These are phyloP conservation scores for Pythium pyrilobum DNA, from an alignment of 352 stramenopile species.

Conservation along the genomic window DNA sequence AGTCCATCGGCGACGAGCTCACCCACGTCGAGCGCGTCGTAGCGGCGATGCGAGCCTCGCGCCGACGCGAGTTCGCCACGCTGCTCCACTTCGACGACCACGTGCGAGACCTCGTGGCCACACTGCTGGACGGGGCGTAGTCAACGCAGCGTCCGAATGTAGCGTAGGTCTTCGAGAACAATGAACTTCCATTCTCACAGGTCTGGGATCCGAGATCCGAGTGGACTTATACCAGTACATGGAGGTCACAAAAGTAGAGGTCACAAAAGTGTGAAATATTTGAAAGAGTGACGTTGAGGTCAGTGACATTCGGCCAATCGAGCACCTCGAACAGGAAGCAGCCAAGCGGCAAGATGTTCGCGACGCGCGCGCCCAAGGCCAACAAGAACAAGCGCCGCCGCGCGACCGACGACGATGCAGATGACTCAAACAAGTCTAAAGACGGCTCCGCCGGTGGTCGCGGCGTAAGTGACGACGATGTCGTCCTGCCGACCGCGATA, in stretches of 20 bases:
- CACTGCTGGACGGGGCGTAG: neutral
- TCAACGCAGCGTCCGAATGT: no score
- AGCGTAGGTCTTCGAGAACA: no score
- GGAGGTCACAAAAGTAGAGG: neutral
- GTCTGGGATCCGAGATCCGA: neutral
- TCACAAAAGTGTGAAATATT: neutral
- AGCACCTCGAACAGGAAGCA: neutral
- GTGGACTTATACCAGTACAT: no score
- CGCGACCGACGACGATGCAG: slow-evolving; percentile 32
- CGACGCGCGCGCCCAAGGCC: slow-evolving; percentile 25
- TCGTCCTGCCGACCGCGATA: slow-evolving; percentile 20
- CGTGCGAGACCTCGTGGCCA: slow-evolving; percentile 1
- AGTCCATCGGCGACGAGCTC: neutral
- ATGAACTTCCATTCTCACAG: no score
- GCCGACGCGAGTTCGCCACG: slow-evolving; percentile 3
- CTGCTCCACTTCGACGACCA: slow-evolving; percentile 13
- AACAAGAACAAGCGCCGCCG: slow-evolving; percentile 51
- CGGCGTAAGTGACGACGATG: slow-evolving; percentile 12
- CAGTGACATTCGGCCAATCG: no score
- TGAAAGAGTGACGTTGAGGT: no score
- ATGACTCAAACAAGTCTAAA: neutral
- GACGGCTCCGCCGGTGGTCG: neutral
- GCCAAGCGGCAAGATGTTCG: slow-evolving; percentile 27
- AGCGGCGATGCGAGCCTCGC: neutral
- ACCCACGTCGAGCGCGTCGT: neutral